Evolutionary conservation across 345 rosid genomes (phyloP).

Genomic region (Hibiscus mutabilis): DNA sequence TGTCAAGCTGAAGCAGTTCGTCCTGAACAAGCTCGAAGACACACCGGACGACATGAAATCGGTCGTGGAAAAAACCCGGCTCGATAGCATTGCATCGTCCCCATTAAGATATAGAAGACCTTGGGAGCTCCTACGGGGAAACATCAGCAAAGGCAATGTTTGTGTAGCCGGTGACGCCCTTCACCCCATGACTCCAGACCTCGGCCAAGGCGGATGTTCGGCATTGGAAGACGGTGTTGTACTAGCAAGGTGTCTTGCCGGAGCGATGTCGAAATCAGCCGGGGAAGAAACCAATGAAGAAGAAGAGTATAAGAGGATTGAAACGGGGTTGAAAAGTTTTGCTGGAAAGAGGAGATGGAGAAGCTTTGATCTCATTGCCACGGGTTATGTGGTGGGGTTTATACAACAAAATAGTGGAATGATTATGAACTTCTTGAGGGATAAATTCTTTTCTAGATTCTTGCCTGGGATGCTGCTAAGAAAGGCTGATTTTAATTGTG

Average conservation of each 20-base stretch:
- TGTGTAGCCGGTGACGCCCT: constrained; percentile 49
- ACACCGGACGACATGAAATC: constrained; percentile 18
- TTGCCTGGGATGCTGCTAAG: constrained; percentile 10
- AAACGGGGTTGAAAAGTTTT: constrained; percentile 26
- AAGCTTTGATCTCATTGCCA: constrained; percentile 29
- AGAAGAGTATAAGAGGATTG: constrained; percentile 29
- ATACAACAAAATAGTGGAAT: constrained; percentile 23
- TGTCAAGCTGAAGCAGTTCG: constrained; percentile 30
- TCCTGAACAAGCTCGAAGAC: constrained; percentile 20
- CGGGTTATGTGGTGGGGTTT: constrained; percentile 29
- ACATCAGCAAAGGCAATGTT: constrained; percentile 25
- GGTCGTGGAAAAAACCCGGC: not conserved
- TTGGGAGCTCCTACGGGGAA: constrained; percentile 32
- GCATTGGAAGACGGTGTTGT: constrained; percentile 40
- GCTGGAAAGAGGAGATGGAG: constrained; percentile 46
- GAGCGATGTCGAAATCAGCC: constrained; percentile 12
- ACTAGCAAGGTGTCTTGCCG: constrained; percentile 37
- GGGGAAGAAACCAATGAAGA: not conserved
- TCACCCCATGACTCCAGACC: constrained; percentile 50
- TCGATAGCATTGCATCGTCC: constrained; percentile 16
- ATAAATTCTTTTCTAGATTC: constrained; percentile 8
- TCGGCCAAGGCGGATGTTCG: constrained; percentile 39
- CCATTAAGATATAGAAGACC: constrained; percentile 18
- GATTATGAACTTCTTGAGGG: constrained; percentile 23
- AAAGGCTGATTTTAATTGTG: constrained; percentile 29